Evolutionary conservation across 345 rosid genomes (phyloP).

Genomic region (Carallia brachiata): DNA sequence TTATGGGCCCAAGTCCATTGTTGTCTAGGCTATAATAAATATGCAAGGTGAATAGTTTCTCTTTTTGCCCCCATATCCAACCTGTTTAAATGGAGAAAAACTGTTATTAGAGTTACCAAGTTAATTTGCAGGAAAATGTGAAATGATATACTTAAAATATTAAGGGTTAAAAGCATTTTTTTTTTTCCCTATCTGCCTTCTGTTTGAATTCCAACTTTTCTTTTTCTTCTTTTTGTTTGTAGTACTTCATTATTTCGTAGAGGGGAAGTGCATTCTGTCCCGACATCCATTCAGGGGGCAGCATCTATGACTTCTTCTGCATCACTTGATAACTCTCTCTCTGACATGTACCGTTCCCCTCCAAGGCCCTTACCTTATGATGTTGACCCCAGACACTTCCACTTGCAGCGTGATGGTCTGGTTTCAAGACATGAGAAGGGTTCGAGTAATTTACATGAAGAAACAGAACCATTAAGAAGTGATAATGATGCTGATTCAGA

Average conservation of each 20-base stretch:
- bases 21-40: background rate
- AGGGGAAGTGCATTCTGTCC: constrained; percentile 69
- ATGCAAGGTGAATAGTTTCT: background rate
- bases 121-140: constrained; percentile 6
- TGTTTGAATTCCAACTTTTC: constrained; percentile 14
- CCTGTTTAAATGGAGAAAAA: background rate
- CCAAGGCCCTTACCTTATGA: constrained; percentile 98
- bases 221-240: constrained; percentile 23
- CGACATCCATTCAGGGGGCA: constrained; percentile 73
- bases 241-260: constrained; percentile 73
- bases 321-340: constrained; percentile 75
- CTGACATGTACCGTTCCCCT: constrained; percentile 82
- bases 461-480: constrained; percentile 77
- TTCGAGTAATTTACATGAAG: constrained; percentile 80
- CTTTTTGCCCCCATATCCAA: background rate
- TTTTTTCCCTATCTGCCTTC: background rate
- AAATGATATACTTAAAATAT: background rate
- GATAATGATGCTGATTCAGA: constrained; percentile 56
- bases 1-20: background rate
- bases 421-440: constrained; percentile 82
- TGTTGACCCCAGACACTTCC: constrained; percentile 58
- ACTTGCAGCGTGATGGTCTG: constrained; percentile 55
- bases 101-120: constrained; percentile 5
- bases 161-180: background rate
- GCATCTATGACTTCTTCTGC: constrained; percentile 60